Evolutionary conservation across 805 yeast genomes (phyloP).

Genomic region (Saccharomycopsis malanga): DNA sequence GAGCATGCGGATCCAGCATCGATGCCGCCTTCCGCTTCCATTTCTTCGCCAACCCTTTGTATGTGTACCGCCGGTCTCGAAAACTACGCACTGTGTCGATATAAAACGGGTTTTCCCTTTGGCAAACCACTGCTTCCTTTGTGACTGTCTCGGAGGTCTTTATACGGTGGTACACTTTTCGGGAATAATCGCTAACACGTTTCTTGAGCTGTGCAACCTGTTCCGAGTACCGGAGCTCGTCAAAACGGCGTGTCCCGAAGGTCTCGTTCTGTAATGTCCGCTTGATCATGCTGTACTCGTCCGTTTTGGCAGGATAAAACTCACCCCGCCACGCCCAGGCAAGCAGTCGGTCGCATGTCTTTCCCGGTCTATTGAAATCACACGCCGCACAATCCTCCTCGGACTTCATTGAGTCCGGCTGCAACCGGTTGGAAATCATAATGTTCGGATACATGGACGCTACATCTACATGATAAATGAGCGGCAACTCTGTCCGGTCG

Average conservation of each 20-base stretch:
- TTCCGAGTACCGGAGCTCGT: slow-evolving; percentile 67
- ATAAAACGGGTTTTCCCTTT: slow-evolving; percentile 95
- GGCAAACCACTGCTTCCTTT: slow-evolving; percentile 92
- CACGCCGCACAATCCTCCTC: slow-evolving; percentile 97
- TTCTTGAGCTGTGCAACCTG: slow-evolving; percentile 72
- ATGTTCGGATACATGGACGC: slow-evolving; percentile 99
- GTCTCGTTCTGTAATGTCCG: slow-evolving; percentile 73
- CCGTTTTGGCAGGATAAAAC: slow-evolving; percentile 81
- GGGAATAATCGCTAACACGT: slow-evolving; percentile 74
- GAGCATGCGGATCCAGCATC: slow-evolving; percentile 50
- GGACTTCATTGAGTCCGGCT: slow-evolving; percentile 94
- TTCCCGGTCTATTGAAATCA: slow-evolving; percentile 94
- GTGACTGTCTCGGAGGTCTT: slow-evolving; percentile 79
- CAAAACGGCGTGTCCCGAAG: slow-evolving; percentile 54
- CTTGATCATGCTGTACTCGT: slow-evolving; percentile 85
- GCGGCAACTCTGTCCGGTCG: slow-evolving; percentile 65
- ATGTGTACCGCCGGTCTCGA: slow-evolving; percentile 93
- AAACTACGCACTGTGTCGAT: slow-evolving; percentile 90
- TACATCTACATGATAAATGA: slow-evolving; percentile 95
- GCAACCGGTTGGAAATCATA: slow-evolving; percentile 94
- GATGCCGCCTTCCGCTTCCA: slow-evolving; percentile 80
- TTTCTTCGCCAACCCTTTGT: slow-evolving; percentile 84
- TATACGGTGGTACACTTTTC: slow-evolving; percentile 75
- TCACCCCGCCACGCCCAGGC: slow-evolving; percentile 99
- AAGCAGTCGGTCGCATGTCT: slow-evolving; percentile 81